phyloP scores from a whole-genome alignment of 2,329 filamentous ascomycete genomes.

The Trichoderma sp. region DNA sequence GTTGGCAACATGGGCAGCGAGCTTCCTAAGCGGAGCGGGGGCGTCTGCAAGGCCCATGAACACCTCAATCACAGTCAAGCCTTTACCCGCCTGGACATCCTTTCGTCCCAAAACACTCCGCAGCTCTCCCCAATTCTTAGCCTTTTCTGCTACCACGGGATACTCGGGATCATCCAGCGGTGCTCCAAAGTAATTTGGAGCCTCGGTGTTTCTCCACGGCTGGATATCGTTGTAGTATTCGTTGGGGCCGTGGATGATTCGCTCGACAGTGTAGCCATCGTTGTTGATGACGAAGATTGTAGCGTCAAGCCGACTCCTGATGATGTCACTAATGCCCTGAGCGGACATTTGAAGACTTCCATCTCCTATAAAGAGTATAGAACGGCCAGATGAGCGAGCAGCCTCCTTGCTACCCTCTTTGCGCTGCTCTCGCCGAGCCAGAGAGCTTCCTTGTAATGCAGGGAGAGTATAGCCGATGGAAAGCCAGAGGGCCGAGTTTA shows the following conservation, averaged over 20 bases:
- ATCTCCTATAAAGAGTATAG: slow-evolving; percentile 60
- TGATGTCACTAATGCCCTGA: slow-evolving; percentile 64
- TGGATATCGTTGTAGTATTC: slow-evolving; percentile 55
- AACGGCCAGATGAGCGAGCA: slow-evolving; percentile 29
- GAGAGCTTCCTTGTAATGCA: slow-evolving; percentile 53
- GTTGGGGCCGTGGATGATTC: slow-evolving; percentile 54
- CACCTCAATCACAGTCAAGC: slow-evolving; percentile 1
- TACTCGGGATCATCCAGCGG: slow-evolving; percentile 31
- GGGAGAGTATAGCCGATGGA: slow-evolving; percentile 62
- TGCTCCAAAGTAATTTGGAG: slow-evolving; percentile 49
- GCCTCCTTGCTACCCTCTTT: not conserved
- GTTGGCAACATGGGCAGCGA: not conserved
- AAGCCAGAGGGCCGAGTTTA: slow-evolving; percentile 55
- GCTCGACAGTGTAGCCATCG: slow-evolving; percentile 58
- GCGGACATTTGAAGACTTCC: slow-evolving; percentile 66
- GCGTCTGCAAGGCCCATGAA: slow-evolving; percentile 1
- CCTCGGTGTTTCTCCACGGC: slow-evolving; percentile 51
- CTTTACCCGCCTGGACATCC: slow-evolving; percentile 5
- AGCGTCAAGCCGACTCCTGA: slow-evolving; percentile 50
- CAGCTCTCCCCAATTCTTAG: slow-evolving; percentile 12
- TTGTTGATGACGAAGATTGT: slow-evolving; percentile 58
- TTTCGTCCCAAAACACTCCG: not conserved
- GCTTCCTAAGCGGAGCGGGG: not conserved
- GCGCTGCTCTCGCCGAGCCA: slow-evolving; percentile 49
- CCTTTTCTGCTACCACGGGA: not conserved